Evolutionary conservation across 179 eudicot genomes (phyloP).

Genomic region (Amaranthus tricolor): DNA sequence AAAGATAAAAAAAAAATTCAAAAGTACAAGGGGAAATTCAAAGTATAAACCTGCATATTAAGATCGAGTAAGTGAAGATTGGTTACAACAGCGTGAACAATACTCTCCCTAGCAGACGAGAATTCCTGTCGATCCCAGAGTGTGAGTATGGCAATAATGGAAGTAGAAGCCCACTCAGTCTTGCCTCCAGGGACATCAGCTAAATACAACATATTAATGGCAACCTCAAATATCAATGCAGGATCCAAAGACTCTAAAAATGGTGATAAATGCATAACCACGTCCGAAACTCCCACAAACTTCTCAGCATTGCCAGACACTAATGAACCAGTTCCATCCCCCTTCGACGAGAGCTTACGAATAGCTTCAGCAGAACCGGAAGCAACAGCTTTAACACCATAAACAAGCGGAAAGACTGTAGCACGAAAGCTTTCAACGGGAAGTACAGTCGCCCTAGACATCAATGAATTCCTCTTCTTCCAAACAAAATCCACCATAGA

Average conservation of each 20-base stretch:
- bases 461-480: constrained; percentile 71
- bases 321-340: constrained; percentile 20
- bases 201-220: constrained; percentile 81
- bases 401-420: constrained; percentile 33
- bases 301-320: constrained; percentile 71
- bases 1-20: background rate
- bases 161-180: constrained; percentile 95
- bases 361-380: constrained; percentile 78
- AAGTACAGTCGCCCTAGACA: constrained; percentile 73
- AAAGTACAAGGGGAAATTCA: background rate
- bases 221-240: constrained; percentile 92
- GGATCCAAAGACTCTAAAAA: constrained; percentile 70
- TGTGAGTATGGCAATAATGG: constrained; percentile 84
- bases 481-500: constrained; percentile 88
- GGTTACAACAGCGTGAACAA: constrained; percentile 88
- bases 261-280: constrained; percentile 85
- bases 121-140: constrained; percentile 98
- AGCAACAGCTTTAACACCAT: constrained; percentile 89
- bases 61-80: constrained; percentile 96
- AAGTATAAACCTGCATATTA: constrained; percentile 69
- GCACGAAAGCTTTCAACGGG: constrained; percentile 56
- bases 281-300: constrained; percentile 90
- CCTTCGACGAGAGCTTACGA: constrained; percentile 60
- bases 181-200: constrained; percentile 99
- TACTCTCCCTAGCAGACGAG: constrained; percentile 90